These are phyloP conservation scores for Colletotrichum noveboracense DNA, from an alignment of 2,329 filamentous ascomycete species.

Conservation along the genomic window DNA sequence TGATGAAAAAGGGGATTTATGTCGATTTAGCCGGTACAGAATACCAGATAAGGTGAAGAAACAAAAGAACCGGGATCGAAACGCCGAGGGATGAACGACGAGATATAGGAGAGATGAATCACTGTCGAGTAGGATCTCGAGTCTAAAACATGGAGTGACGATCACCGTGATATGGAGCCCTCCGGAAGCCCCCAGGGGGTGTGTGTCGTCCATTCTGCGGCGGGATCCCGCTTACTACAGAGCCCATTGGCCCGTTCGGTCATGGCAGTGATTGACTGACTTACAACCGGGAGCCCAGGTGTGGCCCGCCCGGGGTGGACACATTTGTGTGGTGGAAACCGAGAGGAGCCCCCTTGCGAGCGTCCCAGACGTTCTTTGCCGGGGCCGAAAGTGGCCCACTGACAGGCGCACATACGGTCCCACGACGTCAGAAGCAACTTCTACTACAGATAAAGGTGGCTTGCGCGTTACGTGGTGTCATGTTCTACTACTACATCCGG, in stretches of 20 bases:
- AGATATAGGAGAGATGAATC: background rate
- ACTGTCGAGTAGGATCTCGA: background rate
- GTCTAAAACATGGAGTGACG: slow-evolving; percentile 9
- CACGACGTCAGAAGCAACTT: background rate
- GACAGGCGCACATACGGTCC: background rate
- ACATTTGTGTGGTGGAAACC: background rate
- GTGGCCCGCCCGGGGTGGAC: background rate
- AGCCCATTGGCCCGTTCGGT: background rate
- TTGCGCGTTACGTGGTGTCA: background rate
- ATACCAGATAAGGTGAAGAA: background rate
- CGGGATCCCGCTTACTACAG: background rate
- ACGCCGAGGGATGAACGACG: background rate
- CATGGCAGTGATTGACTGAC: background rate
- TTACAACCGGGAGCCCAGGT: background rate
- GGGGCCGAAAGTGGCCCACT: background rate
- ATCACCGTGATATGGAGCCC: background rate
- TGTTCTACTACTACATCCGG: background rate
- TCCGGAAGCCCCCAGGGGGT: background rate
- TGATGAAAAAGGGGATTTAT: background rate
- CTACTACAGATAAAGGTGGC: background rate
- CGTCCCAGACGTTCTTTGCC: background rate
- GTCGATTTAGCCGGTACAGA: background rate
- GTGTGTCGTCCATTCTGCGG: background rate
- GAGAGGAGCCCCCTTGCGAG: background rate
- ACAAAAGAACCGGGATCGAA: background rate